These are phyloP conservation scores for Isoetes engelmannii DNA, from an alignment of 83 land plant species.

Conservation along the genomic window DNA sequence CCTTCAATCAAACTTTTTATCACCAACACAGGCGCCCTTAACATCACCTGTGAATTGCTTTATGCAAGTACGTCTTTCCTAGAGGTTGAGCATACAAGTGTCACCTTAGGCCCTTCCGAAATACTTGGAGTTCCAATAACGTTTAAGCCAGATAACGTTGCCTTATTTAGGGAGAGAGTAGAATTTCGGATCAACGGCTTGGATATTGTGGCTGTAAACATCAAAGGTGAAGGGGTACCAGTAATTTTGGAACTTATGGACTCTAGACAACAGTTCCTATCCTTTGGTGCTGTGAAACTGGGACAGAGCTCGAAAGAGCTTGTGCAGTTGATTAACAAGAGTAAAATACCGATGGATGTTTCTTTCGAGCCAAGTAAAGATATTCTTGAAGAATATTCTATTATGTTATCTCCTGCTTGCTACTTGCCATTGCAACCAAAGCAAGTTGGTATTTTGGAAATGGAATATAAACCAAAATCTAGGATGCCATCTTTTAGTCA, in stretches of 20 bases:
- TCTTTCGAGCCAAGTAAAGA: constrained; percentile 25
- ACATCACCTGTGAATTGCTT: constrained; percentile 20
- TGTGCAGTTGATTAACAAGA: constrained; percentile 20
- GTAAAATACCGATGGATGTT: constrained; percentile 5
- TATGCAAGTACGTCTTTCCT: constrained; percentile 24
- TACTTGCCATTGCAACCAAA: not conserved
- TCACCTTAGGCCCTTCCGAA: constrained; percentile 17
- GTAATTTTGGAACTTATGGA: constrained; percentile 26
- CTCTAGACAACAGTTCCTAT: constrained; percentile 15
- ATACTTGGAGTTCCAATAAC: constrained; percentile 10
- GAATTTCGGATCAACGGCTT: constrained; percentile 25
- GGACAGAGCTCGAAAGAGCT: constrained; percentile 12
- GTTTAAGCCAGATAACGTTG: constrained; percentile 21
- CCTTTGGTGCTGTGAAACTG: constrained; percentile 16
- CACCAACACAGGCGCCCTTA: constrained; percentile 14
- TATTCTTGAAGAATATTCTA: not conserved
- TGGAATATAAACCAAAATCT: constrained; percentile 18
- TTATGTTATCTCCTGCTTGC: not conserved
- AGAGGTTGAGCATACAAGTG: constrained; percentile 18
- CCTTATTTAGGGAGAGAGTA: constrained; percentile 17
- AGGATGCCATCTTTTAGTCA: constrained; percentile 19
- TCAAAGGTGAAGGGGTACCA: constrained; percentile 36
- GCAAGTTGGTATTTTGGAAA: constrained; percentile 19
- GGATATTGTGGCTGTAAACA: constrained; percentile 16
- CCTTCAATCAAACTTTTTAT: constrained; percentile 17